Evolutionary conservation across 1,139 yeast species (phyloP).

Genomic region (Magnusiomyces ingens): DNA sequence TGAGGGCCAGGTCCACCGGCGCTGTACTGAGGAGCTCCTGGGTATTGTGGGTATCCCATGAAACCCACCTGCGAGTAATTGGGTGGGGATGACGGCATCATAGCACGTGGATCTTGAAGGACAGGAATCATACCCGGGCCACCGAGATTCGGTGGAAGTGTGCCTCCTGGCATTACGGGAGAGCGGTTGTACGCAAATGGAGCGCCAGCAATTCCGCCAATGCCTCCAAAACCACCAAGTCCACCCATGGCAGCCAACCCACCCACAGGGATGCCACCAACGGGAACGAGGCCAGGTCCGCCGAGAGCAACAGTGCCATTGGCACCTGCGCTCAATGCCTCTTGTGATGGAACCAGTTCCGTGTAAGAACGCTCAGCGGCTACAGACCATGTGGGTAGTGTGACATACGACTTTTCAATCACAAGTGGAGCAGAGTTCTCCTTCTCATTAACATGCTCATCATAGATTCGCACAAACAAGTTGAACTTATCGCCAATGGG

Average conservation of each 20-base stretch:
- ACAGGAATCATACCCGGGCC: slow-evolving; percentile 21
- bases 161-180: slow-evolving; percentile 16
- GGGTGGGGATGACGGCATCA: slow-evolving; percentile 24
- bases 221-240: slow-evolving; percentile 3
- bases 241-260: slow-evolving; percentile 3
- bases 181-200: slow-evolving; percentile 18
- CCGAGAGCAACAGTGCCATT: not conserved
- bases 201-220: slow-evolving; percentile 4
- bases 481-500: slow-evolving; percentile 46
- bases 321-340: slow-evolving; percentile 1
- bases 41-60: slow-evolving; percentile 23
- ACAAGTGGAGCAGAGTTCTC: slow-evolving; percentile 34
- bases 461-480: slow-evolving; percentile 41
- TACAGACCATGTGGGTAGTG: slow-evolving; percentile 70
- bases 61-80: slow-evolving; percentile 24
- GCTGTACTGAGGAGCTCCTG: slow-evolving; percentile 20
- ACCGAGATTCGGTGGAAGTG: slow-evolving; percentile 16
- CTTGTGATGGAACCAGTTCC: slow-evolving; percentile 18
- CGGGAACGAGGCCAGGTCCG: not conserved
- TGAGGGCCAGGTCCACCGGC: slow-evolving; percentile 19
- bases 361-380: slow-evolving; percentile 24
- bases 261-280: slow-evolving; percentile 1
- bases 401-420: slow-evolving; percentile 59
- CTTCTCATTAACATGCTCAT: slow-evolving; percentile 27
- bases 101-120: slow-evolving; percentile 24